Evolutionary conservation across 192 early-diverging fungal genomes (phyloP).

Genomic region (Umbelopsis vinacea): DNA sequence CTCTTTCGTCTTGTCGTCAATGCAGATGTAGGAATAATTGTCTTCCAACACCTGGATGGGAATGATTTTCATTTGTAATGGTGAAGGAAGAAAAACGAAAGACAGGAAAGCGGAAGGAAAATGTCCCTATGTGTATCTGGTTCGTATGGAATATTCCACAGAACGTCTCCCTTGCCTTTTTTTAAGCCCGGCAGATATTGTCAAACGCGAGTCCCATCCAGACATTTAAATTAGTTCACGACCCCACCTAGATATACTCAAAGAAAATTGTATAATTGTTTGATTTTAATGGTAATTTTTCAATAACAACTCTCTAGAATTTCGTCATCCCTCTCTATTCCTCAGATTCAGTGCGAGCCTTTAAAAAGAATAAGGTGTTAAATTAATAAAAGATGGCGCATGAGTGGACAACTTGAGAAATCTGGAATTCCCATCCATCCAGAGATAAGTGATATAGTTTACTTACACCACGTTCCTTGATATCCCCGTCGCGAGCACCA

Average conservation of each 20-base stretch:
- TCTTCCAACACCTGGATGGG: slow-evolving; percentile 74
- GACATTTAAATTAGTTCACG: neutral
- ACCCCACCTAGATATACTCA: neutral
- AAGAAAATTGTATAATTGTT: neutral
- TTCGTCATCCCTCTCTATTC: neutral
- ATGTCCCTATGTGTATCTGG: slow-evolving; percentile 13
- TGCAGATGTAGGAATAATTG: slow-evolving; percentile 87
- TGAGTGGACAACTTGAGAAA: neutral
- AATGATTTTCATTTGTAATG: slow-evolving; percentile 56
- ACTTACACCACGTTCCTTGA: slow-evolving; percentile 41
- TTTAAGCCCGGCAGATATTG: slow-evolving; percentile 15
- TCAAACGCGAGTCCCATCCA: slow-evolving; percentile 15
- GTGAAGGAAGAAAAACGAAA: slow-evolving; percentile 3
- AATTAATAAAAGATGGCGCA: neutral
- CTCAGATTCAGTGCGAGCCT: slow-evolving; percentile 19
- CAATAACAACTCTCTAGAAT: slow-evolving; percentile 15
- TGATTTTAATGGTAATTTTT: slow-evolving; percentile 1
- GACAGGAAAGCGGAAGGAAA: slow-evolving; percentile 23
- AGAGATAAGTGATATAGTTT: neutral
- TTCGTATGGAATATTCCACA: slow-evolving; percentile 21
- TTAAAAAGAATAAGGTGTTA: neutral
- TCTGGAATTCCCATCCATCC: neutral
- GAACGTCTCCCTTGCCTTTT: neutral
- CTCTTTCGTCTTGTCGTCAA: slow-evolving; percentile 69
- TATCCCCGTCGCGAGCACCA: slow-evolving; percentile 50